Conservation (phyloP, 2,329 filamentous ascomycete genomes). For the Colletotrichum liriopes region DNA sequence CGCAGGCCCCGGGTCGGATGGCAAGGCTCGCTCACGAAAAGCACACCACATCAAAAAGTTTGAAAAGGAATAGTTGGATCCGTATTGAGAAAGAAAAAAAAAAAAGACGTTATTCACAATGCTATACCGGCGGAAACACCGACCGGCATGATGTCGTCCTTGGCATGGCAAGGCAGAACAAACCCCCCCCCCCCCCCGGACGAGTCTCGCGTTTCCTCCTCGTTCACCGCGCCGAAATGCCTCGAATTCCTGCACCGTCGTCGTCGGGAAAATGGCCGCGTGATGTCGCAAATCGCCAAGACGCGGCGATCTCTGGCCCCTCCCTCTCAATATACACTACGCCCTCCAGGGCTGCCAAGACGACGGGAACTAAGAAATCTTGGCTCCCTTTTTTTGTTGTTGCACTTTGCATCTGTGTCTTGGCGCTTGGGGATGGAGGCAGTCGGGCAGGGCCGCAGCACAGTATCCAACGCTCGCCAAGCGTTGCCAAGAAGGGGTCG, state of each 20-base stretch:
- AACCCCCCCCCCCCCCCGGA: too few relatives aligned
- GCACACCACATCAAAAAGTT: conserved; percentile 1
- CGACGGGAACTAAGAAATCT: conserved; percentile 36
- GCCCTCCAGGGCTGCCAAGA: conserved; percentile 32
- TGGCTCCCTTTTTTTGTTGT: not conserved
- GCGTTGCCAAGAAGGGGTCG: conserved; percentile 34
- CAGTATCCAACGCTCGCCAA: conserved; percentile 17
- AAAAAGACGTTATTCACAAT: not conserved
- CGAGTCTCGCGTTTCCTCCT: not conserved
- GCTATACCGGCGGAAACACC: not conserved
- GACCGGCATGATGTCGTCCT: not conserved
- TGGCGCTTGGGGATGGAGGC: conserved; percentile 4
- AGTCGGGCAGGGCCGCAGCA: conserved; percentile 1
- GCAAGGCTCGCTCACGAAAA: conserved; percentile 6
- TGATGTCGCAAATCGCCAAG: conserved; percentile 23
- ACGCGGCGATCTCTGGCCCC: not conserved
- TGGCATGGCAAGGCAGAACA: not conserved
- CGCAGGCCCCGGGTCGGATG: not conserved
- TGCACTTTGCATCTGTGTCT: not conserved
- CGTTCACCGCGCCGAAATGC: not conserved
- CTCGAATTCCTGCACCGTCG: not conserved
- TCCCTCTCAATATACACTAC: not conserved
- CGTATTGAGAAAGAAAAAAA: too few relatives aligned
- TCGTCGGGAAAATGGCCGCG: not conserved
- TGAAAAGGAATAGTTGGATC: not conserved